Evolutionary conservation across 1,284 basidiomycete genomes (phyloP), one percentile per base, ranked within the genome.

Genomic region (Caloboletus firmus): DNA sequence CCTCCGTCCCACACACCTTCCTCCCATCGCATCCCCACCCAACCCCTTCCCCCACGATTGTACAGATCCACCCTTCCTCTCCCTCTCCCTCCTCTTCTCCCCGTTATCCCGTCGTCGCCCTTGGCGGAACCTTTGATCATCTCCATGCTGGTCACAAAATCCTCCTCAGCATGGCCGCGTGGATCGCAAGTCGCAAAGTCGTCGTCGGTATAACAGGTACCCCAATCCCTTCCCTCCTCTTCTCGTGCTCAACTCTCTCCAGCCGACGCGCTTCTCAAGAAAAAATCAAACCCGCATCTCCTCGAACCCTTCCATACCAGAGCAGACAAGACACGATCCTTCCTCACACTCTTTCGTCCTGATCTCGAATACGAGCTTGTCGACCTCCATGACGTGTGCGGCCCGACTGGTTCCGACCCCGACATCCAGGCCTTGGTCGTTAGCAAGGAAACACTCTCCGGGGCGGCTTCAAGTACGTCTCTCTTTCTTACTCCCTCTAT

Each of bases 91-190:
- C n/a, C n/a, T n/a, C n/a, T n/a, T n/a, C n/a, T n/a, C n/a, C n/a
- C n/a, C 56, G 65, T 24, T 79, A 77, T 59, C 79, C 81, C 22
- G 80, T 90, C 44, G 81, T 85, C 26, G 83, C 80, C 4, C 71
- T 84, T 8, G 82, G 83, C 8, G 82, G 66, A 60, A 99, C 96
- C 1, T 99, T 99, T 70, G 96, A 99, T 72, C 97, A 99, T 68
- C 81, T 99, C 17, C 96, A 99, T 69, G 86, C 94, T 2, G 96
- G 96, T 0, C 96, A 99, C 78, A 98, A 98, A 75, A 95, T 99
- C 56, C 81, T 99, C 35, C 81, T 99, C 6, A 92, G 92, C 62
- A 93, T 97, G 84, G 88, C 85, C 9, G 85, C 90, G 2, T 93
- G 91, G 79, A 83, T 98, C 55, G 80, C 93, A 1, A 72, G 75